Percentiles rank a stretch among this genome's conserved stretches.
phyloP scores from a whole-genome alignment of 2,329 filamentous ascomycete genomes.

The Didymella lethalis region DNA sequence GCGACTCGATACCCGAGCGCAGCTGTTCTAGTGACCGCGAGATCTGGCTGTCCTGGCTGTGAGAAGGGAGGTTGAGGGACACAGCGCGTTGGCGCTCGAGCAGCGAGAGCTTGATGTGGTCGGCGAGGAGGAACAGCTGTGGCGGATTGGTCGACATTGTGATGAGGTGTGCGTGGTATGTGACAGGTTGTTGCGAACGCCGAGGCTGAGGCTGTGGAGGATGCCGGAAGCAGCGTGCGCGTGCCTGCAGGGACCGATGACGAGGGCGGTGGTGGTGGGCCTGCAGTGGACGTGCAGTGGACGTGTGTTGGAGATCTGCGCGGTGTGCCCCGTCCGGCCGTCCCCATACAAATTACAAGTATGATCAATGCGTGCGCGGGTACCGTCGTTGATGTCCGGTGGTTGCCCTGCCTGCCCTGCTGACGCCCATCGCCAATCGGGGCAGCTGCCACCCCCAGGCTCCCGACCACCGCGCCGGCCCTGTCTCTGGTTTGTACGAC shows the following conservation, averaged over 20 bases:
- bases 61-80: slow-evolving; percentile 77
- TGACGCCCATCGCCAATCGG: slow-evolving; percentile 1
- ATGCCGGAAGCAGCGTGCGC: slow-evolving; percentile 6
- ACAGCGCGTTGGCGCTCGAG: slow-evolving; percentile 89
- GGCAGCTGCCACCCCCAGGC: not conserved
- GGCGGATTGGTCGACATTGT: slow-evolving; percentile 60
- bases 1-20: slow-evolving; percentile 75
- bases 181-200: not conserved
- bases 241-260: slow-evolving; percentile 8
- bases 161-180: slow-evolving; percentile 3
- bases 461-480: not conserved
- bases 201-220: slow-evolving; percentile 1
- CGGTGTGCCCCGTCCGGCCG: not conserved
- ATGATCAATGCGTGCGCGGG: not conserved
- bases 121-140: slow-evolving; percentile 90
- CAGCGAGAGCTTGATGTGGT: slow-evolving; percentile 95
- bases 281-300: not conserved
- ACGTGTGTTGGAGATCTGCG: not conserved
- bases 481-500: slow-evolving; percentile 17
- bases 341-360: not conserved
- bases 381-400: not conserved
- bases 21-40: slow-evolving; percentile 88
- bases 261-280: not conserved
- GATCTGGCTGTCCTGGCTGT: slow-evolving; percentile 87
- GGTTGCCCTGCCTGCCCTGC: not conserved